Percentiles rank a stretch among this genome's conserved stretches.
These are phyloP conservation scores for Bidens hawaiensis DNA, from an alignment of 140 eudicot genomes.

Conservation along the genomic window DNA sequence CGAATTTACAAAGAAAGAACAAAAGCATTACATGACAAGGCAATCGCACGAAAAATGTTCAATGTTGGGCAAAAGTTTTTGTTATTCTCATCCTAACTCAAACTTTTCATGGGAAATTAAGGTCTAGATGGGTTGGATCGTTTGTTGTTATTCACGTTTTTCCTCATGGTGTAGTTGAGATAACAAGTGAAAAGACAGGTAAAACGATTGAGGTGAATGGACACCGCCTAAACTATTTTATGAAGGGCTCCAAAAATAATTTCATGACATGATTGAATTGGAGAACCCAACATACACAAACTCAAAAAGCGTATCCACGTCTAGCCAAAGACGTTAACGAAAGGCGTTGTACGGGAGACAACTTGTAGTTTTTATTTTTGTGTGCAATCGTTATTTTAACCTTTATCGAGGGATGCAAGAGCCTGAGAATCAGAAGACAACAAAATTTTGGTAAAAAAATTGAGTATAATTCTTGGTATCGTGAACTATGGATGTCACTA, in stretches of 20 bases:
- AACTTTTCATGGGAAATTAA: constrained; percentile 1
- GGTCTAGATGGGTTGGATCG: not conserved
- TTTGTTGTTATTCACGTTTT: not conserved
- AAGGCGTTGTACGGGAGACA: not conserved
- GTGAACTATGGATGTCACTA: not conserved
- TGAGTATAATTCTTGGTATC: no score
- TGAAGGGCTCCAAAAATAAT: not conserved
- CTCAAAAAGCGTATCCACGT: not conserved
- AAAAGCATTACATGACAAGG: constrained; percentile 4
- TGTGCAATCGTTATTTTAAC: not conserved
- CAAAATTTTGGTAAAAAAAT: no score
- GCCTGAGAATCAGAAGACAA: no score
- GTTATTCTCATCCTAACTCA: not conserved
- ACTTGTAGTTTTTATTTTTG: not conserved
- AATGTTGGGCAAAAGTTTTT: not conserved
- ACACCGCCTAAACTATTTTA: not conserved
- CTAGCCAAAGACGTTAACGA: not conserved
- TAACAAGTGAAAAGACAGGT: not conserved
- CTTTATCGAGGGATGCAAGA: not conserved
- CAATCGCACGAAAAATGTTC: not conserved
- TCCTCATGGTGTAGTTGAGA: constrained; percentile 3
- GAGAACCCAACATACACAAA: not conserved
- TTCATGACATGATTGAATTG: not conserved
- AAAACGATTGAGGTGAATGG: not conserved
- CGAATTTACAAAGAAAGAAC: constrained; percentile 1